Evolutionary conservation across 2,329 filamentous ascomycete genomes (phyloP).

Genomic region (Colletotrichum nymphaeae): DNA sequence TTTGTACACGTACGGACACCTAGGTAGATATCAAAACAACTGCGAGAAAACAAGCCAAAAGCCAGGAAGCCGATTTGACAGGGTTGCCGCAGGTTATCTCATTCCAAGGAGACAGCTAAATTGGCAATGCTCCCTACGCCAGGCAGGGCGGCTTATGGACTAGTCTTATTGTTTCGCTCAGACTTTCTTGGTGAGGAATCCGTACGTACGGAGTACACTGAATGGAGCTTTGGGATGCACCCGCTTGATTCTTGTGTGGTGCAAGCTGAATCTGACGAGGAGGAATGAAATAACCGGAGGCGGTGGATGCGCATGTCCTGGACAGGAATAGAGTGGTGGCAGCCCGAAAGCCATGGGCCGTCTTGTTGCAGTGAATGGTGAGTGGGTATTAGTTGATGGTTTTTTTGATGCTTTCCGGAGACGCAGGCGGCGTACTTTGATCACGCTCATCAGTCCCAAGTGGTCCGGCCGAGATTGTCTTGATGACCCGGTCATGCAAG

Average conservation of each 20-base stretch:
- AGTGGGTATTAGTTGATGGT: constrained; percentile 8
- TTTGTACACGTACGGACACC: neutral
- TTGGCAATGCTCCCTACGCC: neutral
- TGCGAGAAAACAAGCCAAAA: constrained; percentile 2
- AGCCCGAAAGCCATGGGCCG: neutral
- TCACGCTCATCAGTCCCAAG: neutral
- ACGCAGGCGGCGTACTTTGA: constrained; percentile 3
- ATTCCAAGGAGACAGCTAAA: neutral
- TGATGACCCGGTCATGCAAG: constrained; percentile 10
- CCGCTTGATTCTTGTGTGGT: neutral
- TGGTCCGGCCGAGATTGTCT: constrained; percentile 5
- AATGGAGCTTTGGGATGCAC: constrained; percentile 11
- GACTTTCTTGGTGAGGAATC: neutral
- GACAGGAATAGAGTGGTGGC: constrained; percentile 21
- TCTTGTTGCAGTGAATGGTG: neutral
- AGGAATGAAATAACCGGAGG: constrained; percentile 4
- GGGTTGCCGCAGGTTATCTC: neutral
- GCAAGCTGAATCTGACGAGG: constrained; percentile 14
- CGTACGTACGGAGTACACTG: neutral
- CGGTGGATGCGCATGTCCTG: constrained; percentile 12
- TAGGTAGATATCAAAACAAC: neutral
- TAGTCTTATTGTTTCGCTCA: neutral
- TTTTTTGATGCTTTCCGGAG: constrained; percentile 13
- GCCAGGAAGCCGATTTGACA: neutral
- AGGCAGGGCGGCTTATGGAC: neutral